A percentile compares a stretch with the other conserved stretches of the same genome.
Conservation (phyloP, 1,139 yeast genomes). For the Ashbya aceris region DNA sequence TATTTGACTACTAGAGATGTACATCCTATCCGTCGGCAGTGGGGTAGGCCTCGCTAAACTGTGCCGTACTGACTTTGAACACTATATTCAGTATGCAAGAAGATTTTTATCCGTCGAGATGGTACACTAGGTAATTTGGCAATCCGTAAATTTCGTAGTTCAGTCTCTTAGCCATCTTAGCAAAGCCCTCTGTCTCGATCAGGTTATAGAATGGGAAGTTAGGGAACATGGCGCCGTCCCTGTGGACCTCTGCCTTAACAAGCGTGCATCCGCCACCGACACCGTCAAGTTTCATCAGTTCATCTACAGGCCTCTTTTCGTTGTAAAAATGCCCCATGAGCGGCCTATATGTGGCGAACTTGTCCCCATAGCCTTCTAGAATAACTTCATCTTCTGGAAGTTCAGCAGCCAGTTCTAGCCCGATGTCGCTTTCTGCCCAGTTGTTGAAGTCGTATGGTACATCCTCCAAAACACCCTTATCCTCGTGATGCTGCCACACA, state of each 20-base stretch:
- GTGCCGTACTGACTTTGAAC: too few species aligned
- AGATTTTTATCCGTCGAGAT: slow-evolving; percentile 50
- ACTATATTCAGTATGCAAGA: too few species aligned
- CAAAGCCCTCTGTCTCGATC: slow-evolving; percentile 97
- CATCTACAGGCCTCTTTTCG: slow-evolving; percentile 46
- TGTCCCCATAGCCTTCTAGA: slow-evolving; percentile 76
- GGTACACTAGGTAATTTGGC: slow-evolving; percentile 90
- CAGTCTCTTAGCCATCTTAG: slow-evolving; percentile 91
- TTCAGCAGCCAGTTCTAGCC: slow-evolving; percentile 58
- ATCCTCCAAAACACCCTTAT: slow-evolving; percentile 44
- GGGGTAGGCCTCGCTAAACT: too few species aligned
- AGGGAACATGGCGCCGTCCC: slow-evolving; percentile 99
- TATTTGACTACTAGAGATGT: too few species aligned
- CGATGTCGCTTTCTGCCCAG: slow-evolving; percentile 91
- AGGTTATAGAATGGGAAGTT: slow-evolving; percentile 94
- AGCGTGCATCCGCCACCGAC: slow-evolving; percentile 95
- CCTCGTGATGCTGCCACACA: slow-evolving; percentile 73
- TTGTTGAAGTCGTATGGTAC: slow-evolving; percentile 92
- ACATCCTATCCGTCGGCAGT: too few species aligned
- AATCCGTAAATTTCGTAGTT: slow-evolving; percentile 87
- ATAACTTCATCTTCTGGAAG: slow-evolving; percentile 83
- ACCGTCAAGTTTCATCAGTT: slow-evolving; percentile 82
- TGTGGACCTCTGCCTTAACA: slow-evolving; percentile 94
- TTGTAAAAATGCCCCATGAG: slow-evolving; percentile 86
- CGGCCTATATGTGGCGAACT: slow-evolving; percentile 90